Evolutionary conservation across 75 land plant species (phyloP).

Genomic region (Selaginella tamariscina): DNA sequence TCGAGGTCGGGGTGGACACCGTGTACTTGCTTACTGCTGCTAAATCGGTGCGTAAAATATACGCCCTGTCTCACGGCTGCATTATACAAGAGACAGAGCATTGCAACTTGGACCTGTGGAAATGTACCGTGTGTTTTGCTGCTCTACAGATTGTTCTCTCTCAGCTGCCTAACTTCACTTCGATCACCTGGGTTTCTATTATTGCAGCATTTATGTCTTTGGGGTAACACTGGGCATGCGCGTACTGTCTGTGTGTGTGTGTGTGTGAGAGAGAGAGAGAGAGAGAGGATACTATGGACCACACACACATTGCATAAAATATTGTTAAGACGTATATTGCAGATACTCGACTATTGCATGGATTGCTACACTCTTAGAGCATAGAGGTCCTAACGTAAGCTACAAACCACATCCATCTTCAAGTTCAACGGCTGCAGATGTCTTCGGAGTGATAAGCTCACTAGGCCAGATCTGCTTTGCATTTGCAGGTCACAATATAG

Average conservation of each 20-base stretch:
- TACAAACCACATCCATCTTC: background rate
- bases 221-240: too few relatives aligned
- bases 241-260: too few relatives aligned
- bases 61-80: background rate
- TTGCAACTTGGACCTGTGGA: too few relatives aligned
- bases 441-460: background rate
- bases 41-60: background rate
- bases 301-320: too few relatives aligned
- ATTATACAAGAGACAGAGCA: too few relatives aligned
- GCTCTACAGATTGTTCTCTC: background rate
- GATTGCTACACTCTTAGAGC: background rate
- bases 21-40: background rate
- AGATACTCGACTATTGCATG: slow-evolving; percentile 5
- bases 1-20: slow-evolving; percentile 7
- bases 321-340: background rate
- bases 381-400: background rate
- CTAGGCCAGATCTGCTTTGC: slow-evolving; percentile 5
- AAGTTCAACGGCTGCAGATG: background rate
- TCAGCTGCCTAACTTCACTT: background rate
- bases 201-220: background rate
- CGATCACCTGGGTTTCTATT: slow-evolving; percentile 10
- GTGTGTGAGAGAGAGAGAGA: too few relatives aligned
- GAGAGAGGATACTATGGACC: too few relatives aligned
- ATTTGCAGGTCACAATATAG: background rate
- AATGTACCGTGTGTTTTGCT: too few relatives aligned